A percentile compares a stretch with the other conserved stretches of the same genome.
phyloP scores from a whole-genome alignment of 2,329 filamentous ascomycete genomes.

The Xylariales sp. region DNA sequence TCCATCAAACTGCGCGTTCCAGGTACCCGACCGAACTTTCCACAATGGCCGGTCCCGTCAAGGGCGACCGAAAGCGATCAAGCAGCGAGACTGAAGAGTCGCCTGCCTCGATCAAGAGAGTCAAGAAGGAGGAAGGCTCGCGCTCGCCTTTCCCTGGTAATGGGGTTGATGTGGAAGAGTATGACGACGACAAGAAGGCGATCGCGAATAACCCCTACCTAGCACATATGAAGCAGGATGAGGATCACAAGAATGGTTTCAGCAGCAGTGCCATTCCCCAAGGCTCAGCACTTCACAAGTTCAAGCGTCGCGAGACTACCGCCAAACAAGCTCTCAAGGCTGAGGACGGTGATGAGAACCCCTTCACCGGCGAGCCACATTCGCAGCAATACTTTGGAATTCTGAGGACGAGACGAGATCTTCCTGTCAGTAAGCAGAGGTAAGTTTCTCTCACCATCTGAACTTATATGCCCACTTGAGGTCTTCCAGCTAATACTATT shows the following conservation, averaged over 20 bases:
- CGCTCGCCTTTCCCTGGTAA: no score
- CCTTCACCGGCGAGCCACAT: constrained; percentile 75
- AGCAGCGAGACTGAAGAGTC: constrained; percentile 20
- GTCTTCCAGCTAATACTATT: constrained; percentile 10
- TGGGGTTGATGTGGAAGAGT: constrained; percentile 20
- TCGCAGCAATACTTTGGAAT: constrained; percentile 88
- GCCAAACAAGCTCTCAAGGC: constrained; percentile 65
- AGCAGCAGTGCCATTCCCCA: constrained; percentile 24
- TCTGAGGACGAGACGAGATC: constrained; percentile 72
- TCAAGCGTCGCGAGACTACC: constrained; percentile 78
- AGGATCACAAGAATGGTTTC: constrained; percentile 32
- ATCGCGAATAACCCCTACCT: constrained; percentile 73
- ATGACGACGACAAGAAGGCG: constrained; percentile 26
- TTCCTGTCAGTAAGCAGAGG: constrained; percentile 90
- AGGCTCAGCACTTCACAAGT: constrained; percentile 52
- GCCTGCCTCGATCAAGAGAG: constrained; percentile 20
- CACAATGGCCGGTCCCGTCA: no score
- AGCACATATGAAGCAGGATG: constrained; percentile 73
- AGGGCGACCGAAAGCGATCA: constrained; percentile 22
- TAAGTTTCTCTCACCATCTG: constrained; percentile 31
- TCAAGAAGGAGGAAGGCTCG: constrained; percentile 18
- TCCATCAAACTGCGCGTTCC: no score
- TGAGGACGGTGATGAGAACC: constrained; percentile 78
- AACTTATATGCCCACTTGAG: no score
- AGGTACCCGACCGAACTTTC: no score